A percentile compares a stretch with the other conserved stretches of the same genome.
Conservation (phyloP, 495 filamentous ascomycete species). For the Entonaema liquescens region DNA sequence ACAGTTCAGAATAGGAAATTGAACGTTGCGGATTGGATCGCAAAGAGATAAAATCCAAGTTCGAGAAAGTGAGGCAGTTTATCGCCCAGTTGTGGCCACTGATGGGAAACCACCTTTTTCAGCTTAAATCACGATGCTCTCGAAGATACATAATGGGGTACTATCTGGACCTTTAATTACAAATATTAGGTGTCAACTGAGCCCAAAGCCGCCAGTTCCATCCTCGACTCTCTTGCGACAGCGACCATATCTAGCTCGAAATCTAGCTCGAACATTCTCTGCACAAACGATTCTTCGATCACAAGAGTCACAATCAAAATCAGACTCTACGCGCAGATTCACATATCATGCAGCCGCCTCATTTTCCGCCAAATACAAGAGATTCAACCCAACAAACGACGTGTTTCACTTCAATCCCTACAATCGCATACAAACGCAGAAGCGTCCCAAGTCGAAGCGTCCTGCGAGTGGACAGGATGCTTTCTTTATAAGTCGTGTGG, state of each 20-base stretch:
- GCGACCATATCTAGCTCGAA: slow-evolving; percentile 1
- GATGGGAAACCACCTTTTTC: slow-evolving; percentile 33
- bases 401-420: slow-evolving; percentile 79
- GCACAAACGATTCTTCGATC: slow-evolving; percentile 29
- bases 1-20: neutral
- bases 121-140: slow-evolving; percentile 37
- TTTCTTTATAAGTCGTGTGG: slow-evolving; percentile 85
- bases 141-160: slow-evolving; percentile 39
- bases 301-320: slow-evolving; percentile 14
- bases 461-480: slow-evolving; percentile 91
- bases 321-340: slow-evolving; percentile 52
- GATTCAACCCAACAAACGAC: slow-evolving; percentile 74
- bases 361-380: slow-evolving; percentile 79
- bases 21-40: neutral
- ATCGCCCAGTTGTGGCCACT: slow-evolving; percentile 32
- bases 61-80: slow-evolving; percentile 21
- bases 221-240: slow-evolving; percentile 10
- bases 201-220: slow-evolving; percentile 10
- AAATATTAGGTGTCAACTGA: slow-evolving; percentile 9
- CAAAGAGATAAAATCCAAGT: neutral
- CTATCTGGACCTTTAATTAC: slow-evolving; percentile 25
- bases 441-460: slow-evolving; percentile 62
- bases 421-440: slow-evolving; percentile 62
- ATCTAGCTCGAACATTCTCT: slow-evolving; percentile 33
- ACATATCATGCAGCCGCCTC: slow-evolving; percentile 73